A percentile compares a stretch with the other conserved stretches of the same genome.
phyloP scores from a whole-genome alignment of 2,329 filamentous ascomycete species.

The Colletotrichum tropicale region DNA sequence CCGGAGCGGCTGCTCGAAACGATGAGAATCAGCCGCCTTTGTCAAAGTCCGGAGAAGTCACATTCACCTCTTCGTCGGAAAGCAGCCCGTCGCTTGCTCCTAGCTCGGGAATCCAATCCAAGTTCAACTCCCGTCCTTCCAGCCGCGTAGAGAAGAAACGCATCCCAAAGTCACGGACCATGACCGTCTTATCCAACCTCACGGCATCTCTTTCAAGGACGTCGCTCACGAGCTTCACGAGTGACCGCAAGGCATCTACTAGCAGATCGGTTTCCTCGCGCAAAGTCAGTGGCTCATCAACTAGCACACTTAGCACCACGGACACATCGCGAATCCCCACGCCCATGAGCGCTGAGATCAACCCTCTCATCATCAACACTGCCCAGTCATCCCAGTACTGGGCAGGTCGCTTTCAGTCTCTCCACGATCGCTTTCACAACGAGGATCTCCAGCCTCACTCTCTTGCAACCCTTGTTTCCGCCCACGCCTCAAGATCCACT shows the following conservation, averaged over 20 bases:
- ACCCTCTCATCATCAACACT: constrained; percentile 34
- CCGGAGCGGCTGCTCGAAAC: constrained; percentile 9
- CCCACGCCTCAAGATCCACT: constrained; percentile 2
- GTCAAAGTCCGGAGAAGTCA: not conserved
- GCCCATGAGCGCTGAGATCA: not conserved
- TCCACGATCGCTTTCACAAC: constrained; percentile 57
- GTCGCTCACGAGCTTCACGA: constrained; percentile 5
- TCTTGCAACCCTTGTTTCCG: not conserved
- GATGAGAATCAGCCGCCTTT: constrained; percentile 30
- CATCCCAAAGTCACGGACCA: constrained; percentile 49
- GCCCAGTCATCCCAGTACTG: constrained; percentile 61
- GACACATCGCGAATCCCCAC: not conserved
- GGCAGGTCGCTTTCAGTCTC: constrained; percentile 63
- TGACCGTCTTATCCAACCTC: constrained; percentile 48
- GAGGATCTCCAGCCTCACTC: constrained; percentile 30
- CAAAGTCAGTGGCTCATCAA: constrained; percentile 18
- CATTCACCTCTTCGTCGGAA: not conserved
- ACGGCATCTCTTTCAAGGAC: constrained; percentile 47
- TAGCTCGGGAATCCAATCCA: constrained; percentile 10
- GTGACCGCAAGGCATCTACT: not conserved
- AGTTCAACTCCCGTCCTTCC: not conserved
- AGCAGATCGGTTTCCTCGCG: not conserved
- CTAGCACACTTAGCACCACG: constrained; percentile 8
- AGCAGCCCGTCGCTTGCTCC: not conserved
- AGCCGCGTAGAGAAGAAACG: constrained; percentile 2